Base-by-base conservation (phyloP, 2,329 filamentous ascomycete species). In the Exserohilum rostratum region DNA sequence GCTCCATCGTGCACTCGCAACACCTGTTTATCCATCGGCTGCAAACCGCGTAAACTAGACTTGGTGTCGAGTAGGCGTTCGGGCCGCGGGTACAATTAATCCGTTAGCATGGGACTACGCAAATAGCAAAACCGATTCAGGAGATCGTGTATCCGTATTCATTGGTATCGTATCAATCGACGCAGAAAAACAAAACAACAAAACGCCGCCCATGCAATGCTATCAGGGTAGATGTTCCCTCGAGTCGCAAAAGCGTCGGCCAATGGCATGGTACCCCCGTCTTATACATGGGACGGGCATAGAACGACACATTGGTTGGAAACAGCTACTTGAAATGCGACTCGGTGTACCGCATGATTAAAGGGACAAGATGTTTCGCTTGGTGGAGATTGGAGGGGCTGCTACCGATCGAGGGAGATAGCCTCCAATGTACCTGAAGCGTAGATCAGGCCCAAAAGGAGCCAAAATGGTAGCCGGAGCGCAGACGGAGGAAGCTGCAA, bases 111-210 rank as follows among this genome's bases (percentile, higher is more conserved):
- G 15, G n/a, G 29, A 11, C 12, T 17, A 5, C 31, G 22, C 22
- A 39, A 4, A 20, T 39, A 35, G 12, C 13, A 47, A 31, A n/a
- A 15, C 12, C 17, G 38, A 52, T 15, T 39, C 38, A 48, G 47
- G 18, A 43, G 38, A 46, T 33, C 43, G 37, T 46, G 34, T 43
- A 53, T 58, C 40, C 49, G 51, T 60, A 54, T 64, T 64, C 56
- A 58, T 65, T 65, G 62, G 64, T 65, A 67, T 67, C 62, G 50
- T 60, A 53, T 49, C 47, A 50, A 49, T 25, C 18, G 17, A 42
- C 34, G 34, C 42, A 47, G 39, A 29, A 44, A 38, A 18, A 44
- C 33, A 18, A 20, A 44, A 45, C 22, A 50, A 29, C 18, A 35
- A 31, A 49, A 56, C 49, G 53, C 61, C 59, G 56, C 46, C 43